Evolutionary conservation across 2,329 filamentous ascomycete genomes (phyloP), one percentile per base, ranked within the genome.

Genomic region (Raffaelea ambrosiae): DNA sequence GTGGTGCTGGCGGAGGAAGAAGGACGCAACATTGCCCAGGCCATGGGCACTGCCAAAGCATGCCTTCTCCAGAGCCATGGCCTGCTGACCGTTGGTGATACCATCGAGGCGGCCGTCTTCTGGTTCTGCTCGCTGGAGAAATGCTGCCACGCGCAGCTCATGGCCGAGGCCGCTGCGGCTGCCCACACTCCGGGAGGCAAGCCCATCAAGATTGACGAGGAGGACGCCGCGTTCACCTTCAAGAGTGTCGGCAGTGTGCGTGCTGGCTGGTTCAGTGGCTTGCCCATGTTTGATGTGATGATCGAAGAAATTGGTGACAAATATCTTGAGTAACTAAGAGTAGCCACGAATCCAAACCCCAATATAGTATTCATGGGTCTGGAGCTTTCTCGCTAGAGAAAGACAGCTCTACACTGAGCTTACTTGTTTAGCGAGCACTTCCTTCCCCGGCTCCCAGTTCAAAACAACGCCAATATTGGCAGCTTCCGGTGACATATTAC

Each of bases 231-330:
- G 16, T 85, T 76, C 57, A 88, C 85, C 0, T 81, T 77, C 57
- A 78, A 83, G 63, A 73, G 77, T 0, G 69, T 88, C 3, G 85
- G 85, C 0, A 75, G 69, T 0, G 70, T 75, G 16, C 58, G 61
- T 31, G 81, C 78, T 0, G 84, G 84, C 0, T 88, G 77, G 71
- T 89, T 88, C 59, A 80, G 74, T 56, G 84, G 81, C 5, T 82
- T 81, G 66, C 84, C 84, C 16, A 56, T 83, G 53, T 88, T 88
- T 65, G 83, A 87, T 66, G 65, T 86, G 38, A 5, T 47, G 48
- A 35, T 43, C 3, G 48, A 44, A 31, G 40, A 44, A n/a, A 13
- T 47, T 22, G 48, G n/a, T n/a, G n/a, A n/a, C n/a, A n/a, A n/a
- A n/a, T n/a, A n/a, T n/a, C n/a, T n/a, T n/a, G n/a, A n/a, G n/a